Evolutionary conservation across 2,329 filamentous ascomycete species (phyloP).

Genomic region (Chrysoporthe austroafricana): DNA sequence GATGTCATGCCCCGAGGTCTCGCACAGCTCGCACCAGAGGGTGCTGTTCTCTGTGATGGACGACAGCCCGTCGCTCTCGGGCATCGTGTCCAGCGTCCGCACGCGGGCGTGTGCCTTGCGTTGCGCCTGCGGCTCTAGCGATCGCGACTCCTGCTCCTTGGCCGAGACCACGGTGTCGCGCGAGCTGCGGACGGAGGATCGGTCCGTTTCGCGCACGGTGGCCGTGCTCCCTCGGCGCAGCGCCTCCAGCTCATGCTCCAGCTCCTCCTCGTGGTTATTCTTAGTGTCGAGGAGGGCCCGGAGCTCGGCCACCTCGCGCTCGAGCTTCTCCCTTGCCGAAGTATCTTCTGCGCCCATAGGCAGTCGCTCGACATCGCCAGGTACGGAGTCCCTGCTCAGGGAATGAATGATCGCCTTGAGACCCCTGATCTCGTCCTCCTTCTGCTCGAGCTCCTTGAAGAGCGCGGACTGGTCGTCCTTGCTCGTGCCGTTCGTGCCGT

Average conservation of each 20-base stretch:
- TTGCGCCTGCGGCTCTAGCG: conserved; percentile 45
- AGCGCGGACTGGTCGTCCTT: conserved; percentile 50
- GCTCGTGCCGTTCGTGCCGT: conserved; percentile 43
- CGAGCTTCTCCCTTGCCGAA: conserved; percentile 68
- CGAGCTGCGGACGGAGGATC: conserved; percentile 67
- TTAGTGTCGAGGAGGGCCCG: conserved; percentile 75
- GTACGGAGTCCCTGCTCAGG: conserved; percentile 76
- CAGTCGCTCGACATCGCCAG: conserved; percentile 42
- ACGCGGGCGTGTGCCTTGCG: conserved; percentile 52
- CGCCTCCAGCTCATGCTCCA: conserved; percentile 78
- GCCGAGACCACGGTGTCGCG: conserved; percentile 66
- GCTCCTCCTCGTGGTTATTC: conserved; percentile 75
- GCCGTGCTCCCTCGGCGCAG: conserved; percentile 54
- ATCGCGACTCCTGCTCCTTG: conserved; percentile 51
- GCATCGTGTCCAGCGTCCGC: conserved; percentile 68
- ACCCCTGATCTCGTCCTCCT: conserved; percentile 95
- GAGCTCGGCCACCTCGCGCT: conserved; percentile 80
- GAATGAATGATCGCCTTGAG: conserved; percentile 98
- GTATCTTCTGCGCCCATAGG: conserved; percentile 60
- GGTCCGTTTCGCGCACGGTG: conserved; percentile 52
- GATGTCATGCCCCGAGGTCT: conserved; percentile 89
- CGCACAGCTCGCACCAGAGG: conserved; percentile 95
- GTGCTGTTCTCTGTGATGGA: conserved; percentile 72
- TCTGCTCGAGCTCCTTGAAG: conserved; percentile 83
- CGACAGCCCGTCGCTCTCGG: conserved; percentile 71